Percentiles rank a stretch among this genome's conserved stretches.
Conservation (phyloP, 257 asterid genomes). For the Phtheirospermum japonicum region DNA sequence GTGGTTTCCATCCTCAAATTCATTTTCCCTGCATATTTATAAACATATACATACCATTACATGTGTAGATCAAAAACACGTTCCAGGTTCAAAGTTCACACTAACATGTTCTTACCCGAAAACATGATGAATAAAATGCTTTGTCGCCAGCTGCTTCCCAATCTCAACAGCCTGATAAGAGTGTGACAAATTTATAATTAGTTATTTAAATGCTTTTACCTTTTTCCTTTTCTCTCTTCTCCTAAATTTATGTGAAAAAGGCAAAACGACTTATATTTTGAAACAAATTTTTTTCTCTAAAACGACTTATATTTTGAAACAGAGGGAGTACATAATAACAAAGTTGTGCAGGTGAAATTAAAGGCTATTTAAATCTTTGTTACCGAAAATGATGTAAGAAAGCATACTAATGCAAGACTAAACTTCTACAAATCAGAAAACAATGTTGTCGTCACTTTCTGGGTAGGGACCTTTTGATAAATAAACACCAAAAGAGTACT, state of each 20-base stretch:
- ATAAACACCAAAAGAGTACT: slow-evolving; percentile 31
- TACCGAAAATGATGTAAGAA: no score
- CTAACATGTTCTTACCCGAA: slow-evolving; percentile 56
- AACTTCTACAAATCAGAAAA: neutral
- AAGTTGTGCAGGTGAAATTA: no score
- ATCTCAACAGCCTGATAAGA: slow-evolving; percentile 62
- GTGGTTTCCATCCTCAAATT: slow-evolving; percentile 84
- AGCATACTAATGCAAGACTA: no score
- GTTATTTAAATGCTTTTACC: no score
- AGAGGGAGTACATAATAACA: no score
- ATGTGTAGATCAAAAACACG: neutral
- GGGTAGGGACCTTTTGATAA: no score
- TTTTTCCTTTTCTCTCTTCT: no score
- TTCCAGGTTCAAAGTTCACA: neutral
- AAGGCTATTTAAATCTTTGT: no score
- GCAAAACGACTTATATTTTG: no score
- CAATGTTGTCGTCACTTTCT: neutral
- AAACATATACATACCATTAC: neutral
- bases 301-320: no score
- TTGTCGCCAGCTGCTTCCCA: slow-evolving; percentile 73
- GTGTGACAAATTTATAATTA: neutral
- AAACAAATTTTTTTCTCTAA: no score
- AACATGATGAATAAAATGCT: slow-evolving; percentile 83
- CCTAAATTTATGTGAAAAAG: no score
- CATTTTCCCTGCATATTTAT: slow-evolving; percentile 55